These are phyloP conservation scores for Aspergillus bombycis DNA, from an alignment of 2,329 filamentous ascomycete genomes.

Conservation along the genomic window DNA sequence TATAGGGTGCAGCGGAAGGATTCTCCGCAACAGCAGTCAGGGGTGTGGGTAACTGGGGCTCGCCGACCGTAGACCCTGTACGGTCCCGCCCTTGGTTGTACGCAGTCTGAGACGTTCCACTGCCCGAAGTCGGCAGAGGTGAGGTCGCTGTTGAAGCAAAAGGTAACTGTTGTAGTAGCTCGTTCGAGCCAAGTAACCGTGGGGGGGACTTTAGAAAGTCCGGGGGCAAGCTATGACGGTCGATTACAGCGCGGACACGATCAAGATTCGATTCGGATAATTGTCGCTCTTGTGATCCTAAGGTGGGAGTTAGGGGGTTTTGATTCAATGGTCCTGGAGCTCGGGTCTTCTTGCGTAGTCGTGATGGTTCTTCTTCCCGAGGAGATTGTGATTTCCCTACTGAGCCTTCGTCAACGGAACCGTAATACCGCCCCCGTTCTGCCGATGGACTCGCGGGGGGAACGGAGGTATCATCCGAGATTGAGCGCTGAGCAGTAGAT, in stretches of 20 bases:
- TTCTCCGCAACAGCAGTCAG: slow-evolving; percentile 34
- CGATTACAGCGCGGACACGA: slow-evolving; percentile 17
- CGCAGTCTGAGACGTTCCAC: slow-evolving; percentile 25
- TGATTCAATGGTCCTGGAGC: background rate
- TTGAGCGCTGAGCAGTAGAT: background rate
- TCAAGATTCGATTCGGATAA: slow-evolving; percentile 10
- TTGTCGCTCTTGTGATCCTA: background rate
- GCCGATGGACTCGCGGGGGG: slow-evolving; percentile 5
- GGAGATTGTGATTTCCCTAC: slow-evolving; percentile 1
- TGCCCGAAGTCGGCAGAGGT: slow-evolving; percentile 25
- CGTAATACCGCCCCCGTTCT: slow-evolving; percentile 9
- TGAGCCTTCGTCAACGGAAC: slow-evolving; percentile 8
- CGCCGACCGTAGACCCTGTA: slow-evolving; percentile 18
- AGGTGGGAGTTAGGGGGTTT: background rate
- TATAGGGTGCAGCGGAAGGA: slow-evolving; percentile 16
- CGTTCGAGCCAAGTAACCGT: slow-evolving; percentile 28
- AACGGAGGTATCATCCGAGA: slow-evolving; percentile 1
- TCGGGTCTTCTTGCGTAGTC: background rate
- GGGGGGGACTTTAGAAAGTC: slow-evolving; percentile 27
- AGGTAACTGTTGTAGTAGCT: slow-evolving; percentile 13
- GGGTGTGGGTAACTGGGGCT: slow-evolving; percentile 29
- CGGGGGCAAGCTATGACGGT: slow-evolving; percentile 18
- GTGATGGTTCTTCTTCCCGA: slow-evolving; percentile 2
- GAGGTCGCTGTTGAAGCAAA: slow-evolving; percentile 22
- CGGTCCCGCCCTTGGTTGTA: slow-evolving; percentile 21